phyloP scores from a whole-genome alignment of 139 green algal species.

The Chlorokybus atmophyticus region DNA sequence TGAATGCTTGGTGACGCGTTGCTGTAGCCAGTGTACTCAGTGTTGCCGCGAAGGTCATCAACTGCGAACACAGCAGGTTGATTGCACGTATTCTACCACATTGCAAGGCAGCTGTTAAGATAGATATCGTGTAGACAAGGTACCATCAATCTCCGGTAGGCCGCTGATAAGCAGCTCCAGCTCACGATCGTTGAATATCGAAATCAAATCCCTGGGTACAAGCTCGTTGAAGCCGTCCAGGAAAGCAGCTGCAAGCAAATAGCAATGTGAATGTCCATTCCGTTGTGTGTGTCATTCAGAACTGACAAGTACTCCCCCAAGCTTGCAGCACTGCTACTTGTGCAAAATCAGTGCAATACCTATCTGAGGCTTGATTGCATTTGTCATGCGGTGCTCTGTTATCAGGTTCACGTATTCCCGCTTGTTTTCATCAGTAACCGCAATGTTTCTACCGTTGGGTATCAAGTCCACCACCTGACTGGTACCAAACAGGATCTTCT shows the following conservation, averaged over 20 bases:
- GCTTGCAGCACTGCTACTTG: too few relatives aligned
- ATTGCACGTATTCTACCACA: too few relatives aligned
- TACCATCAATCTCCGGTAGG: slow-evolving; percentile 82
- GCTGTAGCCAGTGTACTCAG: slow-evolving; percentile 81
- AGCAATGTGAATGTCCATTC: too few relatives aligned
- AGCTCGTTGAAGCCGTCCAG: slow-evolving; percentile 86
- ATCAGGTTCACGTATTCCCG: slow-evolving; percentile 87
- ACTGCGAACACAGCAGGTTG: too few relatives aligned
- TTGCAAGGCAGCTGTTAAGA: too few relatives aligned
- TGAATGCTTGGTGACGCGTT: slow-evolving; percentile 50
- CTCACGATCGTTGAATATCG: slow-evolving; percentile 93
- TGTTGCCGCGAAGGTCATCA: slow-evolving; percentile 75
- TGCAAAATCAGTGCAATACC: too few relatives aligned
- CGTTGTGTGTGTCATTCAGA: too few relatives aligned
- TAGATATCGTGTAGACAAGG: too few relatives aligned
- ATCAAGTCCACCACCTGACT: slow-evolving; percentile 52
- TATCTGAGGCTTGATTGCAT: slow-evolving; percentile 73
- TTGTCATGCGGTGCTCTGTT: slow-evolving; percentile 86
- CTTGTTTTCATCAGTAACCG: slow-evolving; percentile 92
- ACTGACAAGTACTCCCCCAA: too few relatives aligned
- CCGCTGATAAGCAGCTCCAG: slow-evolving; percentile 95
- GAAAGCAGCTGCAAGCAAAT: too few relatives aligned
- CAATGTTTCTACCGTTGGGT: slow-evolving; percentile 49
- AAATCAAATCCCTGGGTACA: slow-evolving; percentile 53
- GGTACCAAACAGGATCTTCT: slow-evolving; percentile 23